Base-by-base conservation (phyloP, 192 early-diverging fungal species). In the Funneliformis geosporum region DNA sequence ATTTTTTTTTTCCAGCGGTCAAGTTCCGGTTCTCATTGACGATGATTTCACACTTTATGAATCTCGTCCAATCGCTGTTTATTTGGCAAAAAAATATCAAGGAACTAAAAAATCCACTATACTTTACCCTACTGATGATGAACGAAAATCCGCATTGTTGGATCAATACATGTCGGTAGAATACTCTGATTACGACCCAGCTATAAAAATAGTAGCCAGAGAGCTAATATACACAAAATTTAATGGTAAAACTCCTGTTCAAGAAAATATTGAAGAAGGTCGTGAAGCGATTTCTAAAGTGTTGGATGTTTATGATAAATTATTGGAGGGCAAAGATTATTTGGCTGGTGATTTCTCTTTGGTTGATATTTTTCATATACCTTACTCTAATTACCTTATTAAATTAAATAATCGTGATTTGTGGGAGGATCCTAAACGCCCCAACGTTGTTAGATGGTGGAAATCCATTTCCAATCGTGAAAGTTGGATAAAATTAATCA, bases 21-120 rank as follows among this genome's bases (percentile, higher is more conserved):
- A 82, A 65, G 78, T 87, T 27, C 86, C 86, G n/a, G 80, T 84
- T 33, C 79, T 87, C 42, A 73, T 78, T 25, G 83, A 87, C 43
- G 84, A 64, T 14, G 79, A 60, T 55, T 82, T 76, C 59, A 9
- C 46, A 18, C 38, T 87, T 9, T 84, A 65, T n/a, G 86, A 87
- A 65, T 82, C 84, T 10, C 84, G 79, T 47, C 84, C 86, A 5
- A 87, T 87, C 23, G 33, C 28, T 38, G 78, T 83, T 38, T 87
- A 87, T 65, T 64, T 87, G 64, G 79, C 60, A 7, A 50, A 75
- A 9, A 78, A 82, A 40, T 82, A 82, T 43, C 78, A 77, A 66
- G 71, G 62, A 28, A 68, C 6, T 4, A 40, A 69, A 39, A 76
- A 10, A 14, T 80, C 81, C 16, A 74, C 70, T 2, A 5, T 76